These are phyloP conservation scores for Pittosporum tobira DNA, from an alignment of 129 eudicot species.

Conservation along the genomic window DNA sequence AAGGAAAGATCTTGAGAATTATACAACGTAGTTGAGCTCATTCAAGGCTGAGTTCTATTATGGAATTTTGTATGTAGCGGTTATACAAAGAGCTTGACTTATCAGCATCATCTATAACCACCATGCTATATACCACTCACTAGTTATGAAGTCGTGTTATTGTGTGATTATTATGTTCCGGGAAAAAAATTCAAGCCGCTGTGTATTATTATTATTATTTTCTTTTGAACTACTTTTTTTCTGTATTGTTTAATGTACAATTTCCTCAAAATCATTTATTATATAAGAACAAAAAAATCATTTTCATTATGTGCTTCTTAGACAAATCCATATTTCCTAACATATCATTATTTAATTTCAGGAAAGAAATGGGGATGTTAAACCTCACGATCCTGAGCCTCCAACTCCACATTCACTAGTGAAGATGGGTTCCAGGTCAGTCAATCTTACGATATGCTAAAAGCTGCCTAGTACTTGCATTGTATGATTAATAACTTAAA, in stretches of 20 bases:
- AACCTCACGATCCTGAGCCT: constrained; percentile 70
- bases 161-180: no score
- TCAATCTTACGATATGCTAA: constrained; percentile 3
- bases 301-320: not conserved
- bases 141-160: not conserved
- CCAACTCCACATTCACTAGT: constrained; percentile 61
- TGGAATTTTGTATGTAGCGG: no score
- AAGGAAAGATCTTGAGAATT: no score
- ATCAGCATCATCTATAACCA: not conserved
- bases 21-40: no score
- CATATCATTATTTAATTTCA: constrained; percentile 21
- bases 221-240: not conserved
- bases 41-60: no score
- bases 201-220: not conserved
- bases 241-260: not conserved
- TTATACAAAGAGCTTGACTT: not conserved
- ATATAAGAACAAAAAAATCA: not conserved
- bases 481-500: not conserved
- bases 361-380: constrained; percentile 85
- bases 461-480: not conserved
- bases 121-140: not conserved
- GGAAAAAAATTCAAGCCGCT: not conserved
- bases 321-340: not conserved
- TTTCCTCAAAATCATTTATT: not conserved
- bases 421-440: constrained; percentile 70